phyloP scores from a whole-genome alignment of 225 moss, liverwort and hornwort species.

The Straminergon stramineum region DNA sequence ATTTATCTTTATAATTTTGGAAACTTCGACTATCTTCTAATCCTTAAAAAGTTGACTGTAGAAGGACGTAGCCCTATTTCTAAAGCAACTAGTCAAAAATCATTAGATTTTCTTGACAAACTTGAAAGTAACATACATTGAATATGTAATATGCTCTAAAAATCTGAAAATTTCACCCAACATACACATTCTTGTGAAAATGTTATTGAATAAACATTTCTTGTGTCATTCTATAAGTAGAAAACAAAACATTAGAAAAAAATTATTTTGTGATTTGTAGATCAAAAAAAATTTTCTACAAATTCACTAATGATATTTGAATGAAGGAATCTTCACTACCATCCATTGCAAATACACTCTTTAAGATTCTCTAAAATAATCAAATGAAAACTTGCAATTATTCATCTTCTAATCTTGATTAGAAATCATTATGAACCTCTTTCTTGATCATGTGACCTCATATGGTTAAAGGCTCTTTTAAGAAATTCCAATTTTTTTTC shows the following conservation, averaged over 20 bases:
- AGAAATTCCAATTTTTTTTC: background rate
- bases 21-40: rapidly evolving
- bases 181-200: background rate
- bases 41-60: rapidly evolving
- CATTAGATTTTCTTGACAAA: background rate
- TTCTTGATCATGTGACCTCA: background rate
- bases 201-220: background rate
- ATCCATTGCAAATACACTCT: background rate
- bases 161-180: background rate
- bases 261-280: background rate
- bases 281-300: background rate
- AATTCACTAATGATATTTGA: background rate
- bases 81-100: rapidly evolving
- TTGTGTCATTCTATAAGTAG: background rate
- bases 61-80: rapidly evolving
- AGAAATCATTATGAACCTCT: background rate
- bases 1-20: background rate
- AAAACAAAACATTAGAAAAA: background rate
- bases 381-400: background rate
- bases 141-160: background rate
- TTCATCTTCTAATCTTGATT: background rate
- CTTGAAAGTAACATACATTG: background rate
- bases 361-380: rapidly evolving
- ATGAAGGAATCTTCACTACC: background rate
- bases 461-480: rapidly evolving